Evolutionary conservation across 176 grass and related monocot genomes (phyloP).

Genomic region (Alloteropsis semialata): DNA sequence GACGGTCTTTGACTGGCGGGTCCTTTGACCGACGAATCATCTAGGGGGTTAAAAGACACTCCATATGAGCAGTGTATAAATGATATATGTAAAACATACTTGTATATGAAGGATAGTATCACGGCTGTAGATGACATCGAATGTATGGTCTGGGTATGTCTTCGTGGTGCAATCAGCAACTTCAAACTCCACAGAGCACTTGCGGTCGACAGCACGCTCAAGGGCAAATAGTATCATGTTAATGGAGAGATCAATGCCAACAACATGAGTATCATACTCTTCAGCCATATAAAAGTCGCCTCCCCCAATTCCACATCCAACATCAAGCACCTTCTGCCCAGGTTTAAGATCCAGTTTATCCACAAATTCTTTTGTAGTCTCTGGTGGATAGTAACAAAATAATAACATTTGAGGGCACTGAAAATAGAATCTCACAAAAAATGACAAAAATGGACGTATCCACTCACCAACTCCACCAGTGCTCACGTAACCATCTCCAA

Average conservation of each 20-base stretch:
- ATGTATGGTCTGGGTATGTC: constrained; percentile 63
- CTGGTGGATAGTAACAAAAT: constrained; percentile 37
- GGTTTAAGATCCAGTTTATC: constrained; percentile 72
- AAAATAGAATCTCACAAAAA: background rate
- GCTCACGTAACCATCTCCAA: constrained; percentile 94
- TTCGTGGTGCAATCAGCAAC: constrained; percentile 93
- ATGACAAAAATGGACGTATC: background rate
- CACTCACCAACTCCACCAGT: constrained; percentile 85
- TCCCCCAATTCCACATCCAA: constrained; percentile 94
- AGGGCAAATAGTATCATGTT: constrained; percentile 98
- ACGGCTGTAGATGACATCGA: constrained; percentile 93
- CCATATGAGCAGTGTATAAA: background rate
- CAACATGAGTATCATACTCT: constrained; percentile 79
- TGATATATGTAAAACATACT: constrained; percentile 30
- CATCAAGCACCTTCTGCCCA: constrained; percentile 91
- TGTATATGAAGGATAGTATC: constrained; percentile 98
- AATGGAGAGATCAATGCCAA: constrained; percentile 94
- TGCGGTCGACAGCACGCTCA: constrained; percentile 75
- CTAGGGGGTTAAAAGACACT: background rate
- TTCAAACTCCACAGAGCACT: constrained; percentile 86
- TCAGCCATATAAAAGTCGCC: constrained; percentile 99
- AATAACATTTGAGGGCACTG: background rate
- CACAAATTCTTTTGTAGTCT: constrained; percentile 95
- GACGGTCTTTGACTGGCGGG: too few species aligned
- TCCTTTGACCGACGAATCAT: too few species aligned